Evolutionary conservation across 805 yeast genomes (phyloP), one percentile per base, ranked within the genome.

Genomic region (Spencermartinsiella europaea): DNA sequence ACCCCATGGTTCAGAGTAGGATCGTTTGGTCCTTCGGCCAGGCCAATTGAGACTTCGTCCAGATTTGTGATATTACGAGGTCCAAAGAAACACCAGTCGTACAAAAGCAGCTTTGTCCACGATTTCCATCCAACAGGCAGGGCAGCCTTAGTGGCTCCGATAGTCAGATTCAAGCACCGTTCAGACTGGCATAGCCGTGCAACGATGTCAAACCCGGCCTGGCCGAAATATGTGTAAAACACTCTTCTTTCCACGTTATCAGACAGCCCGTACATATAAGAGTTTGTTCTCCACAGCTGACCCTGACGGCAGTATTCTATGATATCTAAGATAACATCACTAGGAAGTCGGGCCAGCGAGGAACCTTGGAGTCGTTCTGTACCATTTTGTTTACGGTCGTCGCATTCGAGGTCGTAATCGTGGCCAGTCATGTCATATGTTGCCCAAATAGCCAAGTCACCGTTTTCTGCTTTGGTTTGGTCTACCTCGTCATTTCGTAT

Each of bases 1-100:
- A 38, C 34, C 8, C 51, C 51, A 3, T 38, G 19, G 34, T n/a
- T 21, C 16, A 38, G 16, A 12, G n/a, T 22, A 7, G 10, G n/a
- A 16, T 38, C 42, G 12, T n/a, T n/a, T 7, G 34, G 15, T 4
- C 42, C 34, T 7, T 25, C 31, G 7, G 31, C 31, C 31, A 12
- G 31, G 31, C 31, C 31, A 25, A 25, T 25, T 7, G 31, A 7
- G 10, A 7, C 31, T 12, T 25, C 31, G 31, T 25, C 31, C 10
- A 25, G 31, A 25, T 25, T 25, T 25, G 31, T 25, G 12, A 25
- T 25, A 12, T 25, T 25, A 12, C 12, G 7, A 7, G 31, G 31
- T 7, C 31, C 31, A 37, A 37, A 37, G 19, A 34, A 43, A 15
- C 37, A 5, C 40, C 15, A 21, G 22, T 27, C 25, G 28, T 36